Evolutionary conservation across 371 early-diverging fungal species (phyloP).

Genomic region (Gilbertella persicaria): DNA sequence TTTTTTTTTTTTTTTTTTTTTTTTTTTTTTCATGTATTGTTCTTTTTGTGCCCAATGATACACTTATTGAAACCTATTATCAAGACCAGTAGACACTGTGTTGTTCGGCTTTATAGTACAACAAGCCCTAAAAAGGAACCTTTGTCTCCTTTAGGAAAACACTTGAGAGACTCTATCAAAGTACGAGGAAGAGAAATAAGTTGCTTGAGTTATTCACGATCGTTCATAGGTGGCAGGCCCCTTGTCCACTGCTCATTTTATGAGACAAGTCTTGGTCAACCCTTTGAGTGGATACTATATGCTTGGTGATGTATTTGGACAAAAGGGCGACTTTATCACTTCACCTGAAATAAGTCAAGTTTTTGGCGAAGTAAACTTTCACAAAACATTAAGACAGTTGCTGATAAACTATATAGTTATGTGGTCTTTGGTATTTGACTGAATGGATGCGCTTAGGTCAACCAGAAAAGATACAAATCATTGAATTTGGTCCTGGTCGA

Average conservation of each 20-base stretch:
- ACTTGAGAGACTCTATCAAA: constrained; percentile 65
- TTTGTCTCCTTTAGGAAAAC: constrained; percentile 59
- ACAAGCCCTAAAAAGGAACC: constrained; percentile 49
- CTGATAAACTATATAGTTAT: constrained; percentile 39
- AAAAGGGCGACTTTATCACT: constrained; percentile 92
- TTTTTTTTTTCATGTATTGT: background rate
- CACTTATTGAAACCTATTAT: constrained; percentile 9
- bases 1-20: background rate
- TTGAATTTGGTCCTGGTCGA: constrained; percentile 94
- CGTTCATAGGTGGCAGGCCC: constrained; percentile 72
- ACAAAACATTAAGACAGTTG: background rate
- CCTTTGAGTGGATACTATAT: constrained; percentile 94
- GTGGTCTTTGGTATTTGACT: constrained; percentile 80
- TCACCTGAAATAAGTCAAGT: constrained; percentile 97
- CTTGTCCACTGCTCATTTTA: constrained; percentile 85
- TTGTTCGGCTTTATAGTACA: constrained; percentile 9
- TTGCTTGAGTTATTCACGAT: background rate
- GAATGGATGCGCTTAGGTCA: constrained; percentile 70
- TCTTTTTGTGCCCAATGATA: constrained; percentile 9
- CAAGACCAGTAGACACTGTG: background rate
- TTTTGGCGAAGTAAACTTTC: constrained; percentile 89
- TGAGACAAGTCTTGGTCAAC: constrained; percentile 86
- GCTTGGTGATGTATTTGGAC: constrained; percentile 90
- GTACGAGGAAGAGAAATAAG: constrained; percentile 22
- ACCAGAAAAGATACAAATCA: constrained; percentile 66